Conservation (phyloP, 2,329 filamentous ascomycete species). For the Lecanicillium sp. region DNA sequence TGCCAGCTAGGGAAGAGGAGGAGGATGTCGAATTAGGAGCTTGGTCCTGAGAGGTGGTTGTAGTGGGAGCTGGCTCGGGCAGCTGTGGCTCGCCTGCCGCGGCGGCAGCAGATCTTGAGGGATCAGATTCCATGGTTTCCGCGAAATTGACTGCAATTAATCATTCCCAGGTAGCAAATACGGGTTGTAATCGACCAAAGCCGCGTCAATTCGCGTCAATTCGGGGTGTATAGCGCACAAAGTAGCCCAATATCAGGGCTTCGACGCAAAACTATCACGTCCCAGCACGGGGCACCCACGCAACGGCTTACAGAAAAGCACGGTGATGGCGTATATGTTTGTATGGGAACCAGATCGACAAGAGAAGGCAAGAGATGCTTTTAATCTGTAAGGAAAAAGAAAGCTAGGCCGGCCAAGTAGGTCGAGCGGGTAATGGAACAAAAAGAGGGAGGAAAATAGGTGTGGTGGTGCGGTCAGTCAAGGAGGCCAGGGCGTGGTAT, state of each 20-base stretch:
- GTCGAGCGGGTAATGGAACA: conserved; percentile 2
- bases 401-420: conserved; percentile 8
- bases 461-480: conserved; percentile 2
- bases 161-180: neutral
- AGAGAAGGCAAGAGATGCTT: neutral
- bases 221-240: neutral
- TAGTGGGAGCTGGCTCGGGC: conserved; percentile 1
- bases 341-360: neutral
- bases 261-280: neutral
- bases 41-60: too few relatives aligned
- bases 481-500: conserved; percentile 1
- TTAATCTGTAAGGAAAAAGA: neutral
- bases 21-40: neutral
- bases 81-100: conserved; percentile 8
- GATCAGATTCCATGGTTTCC: conserved; percentile 6
- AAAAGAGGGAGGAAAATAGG: conserved; percentile 1
- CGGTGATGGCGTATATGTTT: too few relatives aligned
- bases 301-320: too few relatives aligned
- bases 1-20: conserved; percentile 27
- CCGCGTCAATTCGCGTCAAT: conserved; percentile 8
- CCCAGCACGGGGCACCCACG: too few relatives aligned
- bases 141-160: neutral
- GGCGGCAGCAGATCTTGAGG: conserved; percentile 1
- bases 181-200: neutral
- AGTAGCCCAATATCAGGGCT: neutral